Percentiles rank a stretch among this genome's conserved stretches.
Conservation (phyloP, 257 asterid genomes). For the Plantago major region DNA sequence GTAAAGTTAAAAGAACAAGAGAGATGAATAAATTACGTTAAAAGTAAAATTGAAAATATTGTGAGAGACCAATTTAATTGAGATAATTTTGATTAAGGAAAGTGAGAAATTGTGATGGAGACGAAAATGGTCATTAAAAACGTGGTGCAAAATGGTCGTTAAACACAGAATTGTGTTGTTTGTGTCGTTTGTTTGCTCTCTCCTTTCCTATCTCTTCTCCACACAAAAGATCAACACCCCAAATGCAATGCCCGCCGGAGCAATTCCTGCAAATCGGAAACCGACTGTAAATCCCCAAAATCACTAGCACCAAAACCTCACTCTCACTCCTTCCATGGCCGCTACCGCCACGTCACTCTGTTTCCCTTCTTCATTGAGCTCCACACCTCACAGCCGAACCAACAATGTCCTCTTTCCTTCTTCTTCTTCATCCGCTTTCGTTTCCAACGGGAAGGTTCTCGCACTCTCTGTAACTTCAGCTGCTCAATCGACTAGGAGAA, state of each 20-base stretch:
- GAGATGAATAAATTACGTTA: too few relatives aligned
- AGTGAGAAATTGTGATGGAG: too few relatives aligned
- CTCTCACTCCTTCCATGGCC: conserved; percentile 24
- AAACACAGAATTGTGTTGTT: background rate
- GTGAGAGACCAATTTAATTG: too few relatives aligned
- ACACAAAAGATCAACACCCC: background rate
- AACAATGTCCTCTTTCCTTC: conserved; percentile 24
- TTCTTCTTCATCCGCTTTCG: conserved; percentile 43
- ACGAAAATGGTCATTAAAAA: too few relatives aligned
- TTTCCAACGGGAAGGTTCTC: conserved; percentile 31
- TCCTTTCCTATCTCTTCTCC: background rate
- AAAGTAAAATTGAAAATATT: too few relatives aligned
- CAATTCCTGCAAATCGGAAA: background rate
- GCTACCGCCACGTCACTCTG: conserved; percentile 40
- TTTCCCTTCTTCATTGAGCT: conserved; percentile 31
- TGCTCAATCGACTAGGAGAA: conserved; percentile 48
- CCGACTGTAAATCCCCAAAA: background rate
- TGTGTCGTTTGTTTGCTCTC: background rate
- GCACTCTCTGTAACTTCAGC: conserved; percentile 43
- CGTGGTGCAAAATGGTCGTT: background rate
- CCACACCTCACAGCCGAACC: conserved; percentile 28
- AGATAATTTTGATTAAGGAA: too few relatives aligned
- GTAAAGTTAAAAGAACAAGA: too few relatives aligned
- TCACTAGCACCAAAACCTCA: background rate
- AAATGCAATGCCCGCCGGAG: background rate